A percentile compares a stretch with the other conserved stretches of the same genome.
These are phyloP conservation scores for Cryoendolithus antarcticus DNA, from an alignment of 2,329 filamentous ascomycete genomes.

Conservation along the genomic window DNA sequence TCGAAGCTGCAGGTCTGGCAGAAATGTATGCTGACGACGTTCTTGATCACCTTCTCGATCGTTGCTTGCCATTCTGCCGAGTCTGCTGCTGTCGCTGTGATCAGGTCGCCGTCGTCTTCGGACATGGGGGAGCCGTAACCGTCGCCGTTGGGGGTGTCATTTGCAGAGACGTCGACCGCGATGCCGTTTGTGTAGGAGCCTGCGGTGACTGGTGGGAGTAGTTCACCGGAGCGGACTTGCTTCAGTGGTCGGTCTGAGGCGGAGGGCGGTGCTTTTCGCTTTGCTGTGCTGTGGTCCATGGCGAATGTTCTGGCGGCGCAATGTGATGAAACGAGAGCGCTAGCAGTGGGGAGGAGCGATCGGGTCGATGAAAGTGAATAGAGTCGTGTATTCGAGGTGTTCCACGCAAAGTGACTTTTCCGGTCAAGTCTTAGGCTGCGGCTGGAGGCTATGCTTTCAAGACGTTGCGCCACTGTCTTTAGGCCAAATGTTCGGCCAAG, in stretches of 20 bases:
- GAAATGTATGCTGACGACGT: slow-evolving; percentile 97
- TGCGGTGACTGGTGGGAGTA: slow-evolving; percentile 11
- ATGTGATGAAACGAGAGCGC: too few species aligned
- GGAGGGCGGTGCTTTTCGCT: slow-evolving; percentile 25
- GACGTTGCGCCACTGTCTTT: slow-evolving; percentile 5
- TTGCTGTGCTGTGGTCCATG: slow-evolving; percentile 18
- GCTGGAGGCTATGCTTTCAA: background rate
- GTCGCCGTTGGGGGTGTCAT: slow-evolving; percentile 21
- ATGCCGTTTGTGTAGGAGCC: slow-evolving; percentile 16
- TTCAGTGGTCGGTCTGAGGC: slow-evolving; percentile 22
- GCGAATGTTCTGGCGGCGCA: background rate
- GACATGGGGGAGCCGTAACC: slow-evolving; percentile 22
- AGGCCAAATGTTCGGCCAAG: slow-evolving; percentile 5
- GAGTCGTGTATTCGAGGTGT: too few species aligned
- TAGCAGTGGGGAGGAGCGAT: too few species aligned
- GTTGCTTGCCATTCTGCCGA: slow-evolving; percentile 90
- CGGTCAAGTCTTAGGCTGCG: too few species aligned
- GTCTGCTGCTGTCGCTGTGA: slow-evolving; percentile 42
- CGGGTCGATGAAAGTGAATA: too few species aligned
- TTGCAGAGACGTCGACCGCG: slow-evolving; percentile 12
- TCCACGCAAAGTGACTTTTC: too few species aligned
- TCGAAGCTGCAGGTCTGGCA: slow-evolving; percentile 97
- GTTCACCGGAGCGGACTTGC: slow-evolving; percentile 19
- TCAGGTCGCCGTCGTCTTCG: slow-evolving; percentile 32
- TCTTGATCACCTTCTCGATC: slow-evolving; percentile 85